phyloP scores from a whole-genome alignment of 495 filamentous ascomycete species.

The Friedmanniomyces endolithicus region DNA sequence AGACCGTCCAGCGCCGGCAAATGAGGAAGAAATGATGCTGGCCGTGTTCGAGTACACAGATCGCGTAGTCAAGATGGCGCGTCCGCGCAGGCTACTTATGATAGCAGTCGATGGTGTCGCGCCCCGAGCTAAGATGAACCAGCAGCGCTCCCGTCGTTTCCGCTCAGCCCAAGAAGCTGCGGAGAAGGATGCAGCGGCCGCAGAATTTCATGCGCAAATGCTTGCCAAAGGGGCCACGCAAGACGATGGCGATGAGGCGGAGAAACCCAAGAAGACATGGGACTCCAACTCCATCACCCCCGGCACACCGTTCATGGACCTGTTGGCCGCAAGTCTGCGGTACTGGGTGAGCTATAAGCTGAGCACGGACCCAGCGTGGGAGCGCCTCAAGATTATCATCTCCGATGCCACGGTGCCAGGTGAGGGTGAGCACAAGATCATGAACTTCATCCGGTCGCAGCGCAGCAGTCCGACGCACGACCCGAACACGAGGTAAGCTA shows the following conservation, averaged over 20 bases:
- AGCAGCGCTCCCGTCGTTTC: constrained; percentile 83
- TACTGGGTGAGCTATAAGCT: constrained; percentile 97
- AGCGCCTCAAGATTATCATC: constrained; percentile 91
- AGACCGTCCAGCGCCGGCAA: constrained; percentile 76
- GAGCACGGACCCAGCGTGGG: constrained; percentile 94
- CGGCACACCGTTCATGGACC: constrained; percentile 97
- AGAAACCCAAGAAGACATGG: constrained; percentile 75
- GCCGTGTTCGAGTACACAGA: constrained; percentile 97
- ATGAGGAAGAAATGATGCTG: constrained; percentile 98
- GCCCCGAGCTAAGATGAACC: constrained; percentile 93
- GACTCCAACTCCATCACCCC: constrained; percentile 97
- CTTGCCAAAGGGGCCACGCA: constrained; percentile 45
- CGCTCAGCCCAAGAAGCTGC: constrained; percentile 86
- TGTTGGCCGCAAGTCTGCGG: constrained; percentile 75
- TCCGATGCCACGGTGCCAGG: constrained; percentile 96
- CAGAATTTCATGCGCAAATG: constrained; percentile 70
- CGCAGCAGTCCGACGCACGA: constrained; percentile 80
- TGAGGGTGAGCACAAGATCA: constrained; percentile 99
- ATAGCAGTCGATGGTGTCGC: constrained; percentile 96
- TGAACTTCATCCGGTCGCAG: constrained; percentile 94
- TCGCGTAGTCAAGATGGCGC: constrained; percentile 94
- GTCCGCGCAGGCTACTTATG: constrained; percentile 88
- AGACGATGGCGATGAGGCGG: constrained; percentile 48
- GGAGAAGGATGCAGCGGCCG: constrained; percentile 85
- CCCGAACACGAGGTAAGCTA: constrained; percentile 91